Conservation (phyloP, 805 yeast genomes). For the Priceomyces fermenticarens region DNA sequence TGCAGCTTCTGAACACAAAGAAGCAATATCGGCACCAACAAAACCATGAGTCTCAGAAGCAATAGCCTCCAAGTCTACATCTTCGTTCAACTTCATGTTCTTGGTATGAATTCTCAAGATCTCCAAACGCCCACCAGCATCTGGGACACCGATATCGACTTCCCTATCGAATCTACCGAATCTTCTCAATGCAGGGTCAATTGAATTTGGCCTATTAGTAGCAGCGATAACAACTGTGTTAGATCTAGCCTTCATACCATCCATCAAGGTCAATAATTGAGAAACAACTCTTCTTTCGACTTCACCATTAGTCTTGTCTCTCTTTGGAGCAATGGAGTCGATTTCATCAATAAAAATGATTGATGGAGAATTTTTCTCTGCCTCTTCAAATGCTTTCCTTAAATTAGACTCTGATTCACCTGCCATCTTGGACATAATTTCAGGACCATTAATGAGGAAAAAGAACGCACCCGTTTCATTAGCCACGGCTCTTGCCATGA, state of each 20-base stretch:
- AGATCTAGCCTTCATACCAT: constrained; percentile 99
- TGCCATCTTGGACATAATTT: constrained; percentile 99
- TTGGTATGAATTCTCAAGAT: constrained; percentile 96
- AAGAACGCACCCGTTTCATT: constrained; percentile 99
- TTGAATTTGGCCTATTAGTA: constrained; percentile 82
- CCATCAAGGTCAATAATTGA: constrained; percentile 96
- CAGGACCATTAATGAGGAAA: constrained; percentile 97
- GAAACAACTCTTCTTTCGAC: constrained; percentile 99
- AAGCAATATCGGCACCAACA: constrained; percentile 98
- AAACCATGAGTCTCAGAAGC: constrained; percentile 99
- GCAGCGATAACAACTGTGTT: constrained; percentile 99
- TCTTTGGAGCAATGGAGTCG: constrained; percentile 98
- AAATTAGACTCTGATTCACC: constrained; percentile 97
- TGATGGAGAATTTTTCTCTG: constrained; percentile 97
- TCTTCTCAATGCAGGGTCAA: constrained; percentile 82
- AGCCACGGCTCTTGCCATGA: constrained; percentile 99
- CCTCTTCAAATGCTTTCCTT: constrained; percentile 98
- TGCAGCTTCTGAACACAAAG: constrained; percentile 99
- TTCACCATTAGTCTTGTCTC: constrained; percentile 99
- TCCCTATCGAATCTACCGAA: constrained; percentile 86
- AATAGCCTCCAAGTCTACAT: constrained; percentile 91
- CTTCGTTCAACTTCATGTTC: constrained; percentile 95
- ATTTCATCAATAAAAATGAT: constrained; percentile 98
- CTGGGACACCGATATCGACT: constrained; percentile 90
- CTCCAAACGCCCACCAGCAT: constrained; percentile 97